Base-by-base conservation (phyloP, 148 eudicot species). In the Hydrangea macrophylla region DNA sequence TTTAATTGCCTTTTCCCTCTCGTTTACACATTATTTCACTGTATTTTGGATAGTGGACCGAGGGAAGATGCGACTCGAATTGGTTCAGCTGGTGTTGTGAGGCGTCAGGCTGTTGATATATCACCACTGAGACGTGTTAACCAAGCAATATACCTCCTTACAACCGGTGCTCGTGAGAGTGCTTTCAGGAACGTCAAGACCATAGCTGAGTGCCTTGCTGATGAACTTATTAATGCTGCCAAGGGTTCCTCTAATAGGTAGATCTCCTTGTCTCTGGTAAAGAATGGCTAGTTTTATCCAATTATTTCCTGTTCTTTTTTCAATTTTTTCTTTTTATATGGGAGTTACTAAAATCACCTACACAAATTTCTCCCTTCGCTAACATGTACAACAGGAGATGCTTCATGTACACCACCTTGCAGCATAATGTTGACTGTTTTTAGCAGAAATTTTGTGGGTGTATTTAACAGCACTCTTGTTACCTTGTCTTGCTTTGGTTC, bases 61-160 rank as follows among this genome's bases (percentile, higher is more conserved):
- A 69, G 77, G n/a, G 77, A 74, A 67, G 77, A 74, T 54, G 77
- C 77, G n/a, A 74, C 77, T 74, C 22, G 77, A 60, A 74, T 74
- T 60, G 77, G 77, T 67, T 74, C 77, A 0, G 77, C 77, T 60
- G 77, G 77, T 50, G 77, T 74, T 3, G 77, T 74, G 72, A 74
- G 77, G 72, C 77, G 77, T 28, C 77, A 74, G 32, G 77, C 77
- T 60, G 77, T 74, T 50, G 77, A 74, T 67, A 74, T 74, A 26
- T 74, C 77, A 22, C 77, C 77, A 15, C 44, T 74, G 67, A 55
- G 77, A 26, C 77, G 77, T 67, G 70, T 74, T 33, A 74, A 74
- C 61, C 77, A 74, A 57, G 77, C 77, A n/a, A 60, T 74, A 24
- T 74, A 74, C 61, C 67, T 74, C 45, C 57, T 74, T 6, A 74